Evolutionary conservation across 495 filamentous ascomycete species (phyloP).

Genomic region (Penicillium parvum): DNA sequence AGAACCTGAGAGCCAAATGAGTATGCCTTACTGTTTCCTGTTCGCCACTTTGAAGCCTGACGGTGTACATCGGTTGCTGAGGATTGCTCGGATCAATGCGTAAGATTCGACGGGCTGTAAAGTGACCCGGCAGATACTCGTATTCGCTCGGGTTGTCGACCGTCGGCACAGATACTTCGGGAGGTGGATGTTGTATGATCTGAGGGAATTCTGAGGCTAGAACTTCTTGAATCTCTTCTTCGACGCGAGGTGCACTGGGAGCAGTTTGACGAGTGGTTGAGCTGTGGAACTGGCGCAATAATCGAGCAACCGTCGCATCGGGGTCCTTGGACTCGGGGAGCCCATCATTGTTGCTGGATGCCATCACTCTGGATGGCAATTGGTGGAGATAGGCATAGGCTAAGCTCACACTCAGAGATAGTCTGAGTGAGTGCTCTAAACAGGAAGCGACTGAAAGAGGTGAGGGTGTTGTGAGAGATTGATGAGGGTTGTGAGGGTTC

Average conservation of each 20-base stretch:
- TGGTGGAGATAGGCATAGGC: too few species aligned
- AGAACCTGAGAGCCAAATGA: background rate
- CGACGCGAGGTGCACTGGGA: too few species aligned
- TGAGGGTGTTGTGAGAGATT: too few species aligned
- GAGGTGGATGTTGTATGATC: slow-evolving; percentile 3
- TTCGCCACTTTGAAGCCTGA: slow-evolving; percentile 46
- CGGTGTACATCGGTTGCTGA: slow-evolving; percentile 31
- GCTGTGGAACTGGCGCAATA: slow-evolving; percentile 15
- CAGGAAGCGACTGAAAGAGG: too few species aligned
- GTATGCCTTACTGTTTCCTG: slow-evolving; percentile 35
- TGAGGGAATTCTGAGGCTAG: background rate
- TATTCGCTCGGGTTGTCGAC: slow-evolving; percentile 43
- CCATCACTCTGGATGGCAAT: background rate
- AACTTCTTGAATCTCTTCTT: background rate
- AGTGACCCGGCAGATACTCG: slow-evolving; percentile 44
- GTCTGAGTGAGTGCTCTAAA: too few species aligned
- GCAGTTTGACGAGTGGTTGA: background rate
- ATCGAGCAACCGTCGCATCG: slow-evolving; percentile 17
- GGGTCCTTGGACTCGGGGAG: slow-evolving; percentile 10
- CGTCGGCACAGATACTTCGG: slow-evolving; percentile 35
- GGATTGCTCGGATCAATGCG: slow-evolving; percentile 26
- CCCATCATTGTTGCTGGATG: too few species aligned
- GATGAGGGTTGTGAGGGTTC: too few species aligned
- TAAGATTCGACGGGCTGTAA: slow-evolving; percentile 36
- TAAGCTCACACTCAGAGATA: too few species aligned